Evolutionary conservation across 1,139 yeast species (phyloP), one percentile per base, ranked within the genome.

Genomic region (Saccharomycopsis phalli): DNA sequence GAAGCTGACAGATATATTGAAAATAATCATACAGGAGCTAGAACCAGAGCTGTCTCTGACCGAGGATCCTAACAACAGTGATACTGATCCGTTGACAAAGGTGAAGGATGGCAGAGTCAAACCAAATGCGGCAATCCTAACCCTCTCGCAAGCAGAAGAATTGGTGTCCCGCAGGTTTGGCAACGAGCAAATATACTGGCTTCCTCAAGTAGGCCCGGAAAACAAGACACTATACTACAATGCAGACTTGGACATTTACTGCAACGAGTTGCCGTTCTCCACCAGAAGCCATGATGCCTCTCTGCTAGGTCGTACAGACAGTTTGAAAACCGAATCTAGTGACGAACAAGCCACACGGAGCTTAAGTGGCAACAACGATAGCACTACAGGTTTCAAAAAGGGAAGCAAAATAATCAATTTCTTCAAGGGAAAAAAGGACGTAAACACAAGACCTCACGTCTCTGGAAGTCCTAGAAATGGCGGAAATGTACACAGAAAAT

Each of bases 191-290:
- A 18, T 33, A 3, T 41, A 68, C 11, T 69, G 75, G 87, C 57
- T 76, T 1, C 81, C 86, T 0, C 67, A 70, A 39, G 61, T 69
- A n/a, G 69, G 81, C 2, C 61, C 65, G 7, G 68, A 65, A 40
- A 81, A 77, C n/a, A 70, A 70, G 40, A 58, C 77, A 20, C 59
- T 77, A 2, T 81, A 67, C 55, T 76, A 71, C 55, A 75, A 76
- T 50, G 70, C 74, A 34, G 74, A 75, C 32, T 58, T 80, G 38
- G 70, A 76, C 49, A 61, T 78, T 1, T 74, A 71, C 50, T 74
- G 83, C 49, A 66, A 66, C 34, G 67, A 71, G 6, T 51, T 76
- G 29, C 87, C 88, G 0, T 41, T 44, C 21, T 23, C 45, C 4
- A 19, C 33, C 10, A n/a, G 32, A n/a, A 31, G n/a, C 14, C 7